Conservation (phyloP, 2,329 filamentous ascomycete genomes). For the Venturia oleaginea region DNA sequence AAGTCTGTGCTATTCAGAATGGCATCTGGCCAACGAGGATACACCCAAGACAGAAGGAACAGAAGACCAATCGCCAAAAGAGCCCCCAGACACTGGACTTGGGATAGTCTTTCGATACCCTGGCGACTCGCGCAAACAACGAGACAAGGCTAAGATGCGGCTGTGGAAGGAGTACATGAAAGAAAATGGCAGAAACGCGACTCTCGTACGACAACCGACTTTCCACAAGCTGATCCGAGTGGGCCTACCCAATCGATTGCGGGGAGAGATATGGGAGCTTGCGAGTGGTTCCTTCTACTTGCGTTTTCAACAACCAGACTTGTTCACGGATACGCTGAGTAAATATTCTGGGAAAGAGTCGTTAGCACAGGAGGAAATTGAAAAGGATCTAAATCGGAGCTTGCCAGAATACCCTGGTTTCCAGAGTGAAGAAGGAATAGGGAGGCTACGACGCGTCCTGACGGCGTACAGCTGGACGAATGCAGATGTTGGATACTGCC, state of each 20-base stretch:
- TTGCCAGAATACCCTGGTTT: slow-evolving; percentile 96
- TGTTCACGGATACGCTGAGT: slow-evolving; percentile 74
- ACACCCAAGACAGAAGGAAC: slow-evolving; percentile 30
- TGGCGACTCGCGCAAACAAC: slow-evolving; percentile 84
- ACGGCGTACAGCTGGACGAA: slow-evolving; percentile 98
- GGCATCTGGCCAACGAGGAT: slow-evolving; percentile 44
- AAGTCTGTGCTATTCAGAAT: slow-evolving; percentile 72
- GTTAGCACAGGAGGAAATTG: slow-evolving; percentile 95
- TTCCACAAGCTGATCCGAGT: slow-evolving; percentile 97
- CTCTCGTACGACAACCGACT: slow-evolving; percentile 86
- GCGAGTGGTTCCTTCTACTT: slow-evolving; percentile 86
- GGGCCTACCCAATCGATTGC: slow-evolving; percentile 81
- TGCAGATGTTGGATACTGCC: slow-evolving; percentile 91
- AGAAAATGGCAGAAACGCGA: slow-evolving; percentile 91
- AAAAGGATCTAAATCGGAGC: slow-evolving; percentile 95
- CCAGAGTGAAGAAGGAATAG: slow-evolving; percentile 92
- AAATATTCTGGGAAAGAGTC: slow-evolving; percentile 82
- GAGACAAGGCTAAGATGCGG: slow-evolving; percentile 94
- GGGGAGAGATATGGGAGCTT: slow-evolving; percentile 94
- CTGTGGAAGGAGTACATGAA: slow-evolving; percentile 94
- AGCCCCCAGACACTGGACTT: slow-evolving; percentile 82
- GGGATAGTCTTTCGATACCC: slow-evolving; percentile 92
- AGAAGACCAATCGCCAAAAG: slow-evolving; percentile 44
- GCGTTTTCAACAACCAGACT: slow-evolving; percentile 72
- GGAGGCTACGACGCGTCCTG: slow-evolving; percentile 75